Evolutionary conservation across 148 eudicot genomes (phyloP), one percentile per base, ranked within the genome.

Genomic region (Nepenthes gracilis): DNA sequence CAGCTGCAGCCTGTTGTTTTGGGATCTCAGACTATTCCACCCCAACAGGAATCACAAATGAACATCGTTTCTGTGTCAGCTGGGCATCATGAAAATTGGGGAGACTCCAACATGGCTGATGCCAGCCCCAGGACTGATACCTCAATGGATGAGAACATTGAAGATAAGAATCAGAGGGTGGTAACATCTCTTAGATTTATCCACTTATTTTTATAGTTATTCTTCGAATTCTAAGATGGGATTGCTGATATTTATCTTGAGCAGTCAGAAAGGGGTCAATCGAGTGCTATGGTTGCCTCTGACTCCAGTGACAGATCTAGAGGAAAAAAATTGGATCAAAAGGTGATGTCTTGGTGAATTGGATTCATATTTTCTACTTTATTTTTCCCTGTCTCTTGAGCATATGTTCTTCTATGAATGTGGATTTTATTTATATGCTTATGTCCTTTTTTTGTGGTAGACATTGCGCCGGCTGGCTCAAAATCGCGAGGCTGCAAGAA

Each of bases 401-500:
- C 55, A 43, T 36, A 2, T 57, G 37, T 37, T 47, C 4, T n/a
- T 65, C 43, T 34, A 38, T 60, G 33, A 12, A 38, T 11, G 2
- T 13, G 55, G 23, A 56, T 35, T 12, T 52, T 47, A 36, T 55
- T 52, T 47, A 36, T 55, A 49, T 40, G 45, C 45, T 49, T 49
- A 12, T 10, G 6, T 49, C 15, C 6, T 11, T 5, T 10, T n/a
- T n/a, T 11, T 55, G 33, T 68, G 71, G 60, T 81, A 92, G 98
- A 82, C 98, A 15, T 63, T 83, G 63, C 82, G 98, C 56, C 77
- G 98, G 73, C 84, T 92, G 57, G 98, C 98, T 67, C 98, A 93
- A 71, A 93, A 93, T 70, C 91, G 98, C 47, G 98, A 88, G 80
- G 97, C 97, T 68, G 97, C 97, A 64, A 79, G 97, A 72, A 91